Percentiles rank a stretch among this genome's conserved stretches.
Evolutionary conservation across 2,329 filamentous ascomycete genomes (phyloP).

Genomic region (Aspergillus nomiae): DNA sequence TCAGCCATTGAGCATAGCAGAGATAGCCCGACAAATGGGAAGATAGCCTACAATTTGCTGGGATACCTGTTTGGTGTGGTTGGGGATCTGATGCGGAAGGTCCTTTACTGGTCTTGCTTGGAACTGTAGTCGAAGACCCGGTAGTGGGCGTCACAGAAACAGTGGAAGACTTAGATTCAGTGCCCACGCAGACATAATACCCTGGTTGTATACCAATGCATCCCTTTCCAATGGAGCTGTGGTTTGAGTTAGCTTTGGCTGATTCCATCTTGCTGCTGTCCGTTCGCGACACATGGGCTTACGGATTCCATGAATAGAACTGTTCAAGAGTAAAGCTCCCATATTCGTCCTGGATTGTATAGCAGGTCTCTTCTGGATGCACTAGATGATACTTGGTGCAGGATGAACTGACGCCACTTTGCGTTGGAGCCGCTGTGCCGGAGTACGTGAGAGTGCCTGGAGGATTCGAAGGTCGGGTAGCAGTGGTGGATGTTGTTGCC

Average conservation of each 20-base stretch:
- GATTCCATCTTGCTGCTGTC: background rate
- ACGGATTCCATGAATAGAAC: constrained; percentile 11
- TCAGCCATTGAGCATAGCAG: background rate
- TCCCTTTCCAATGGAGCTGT: constrained; percentile 1
- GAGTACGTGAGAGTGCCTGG: background rate
- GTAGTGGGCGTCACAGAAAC: background rate
- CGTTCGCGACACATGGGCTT: background rate
- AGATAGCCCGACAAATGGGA: background rate
- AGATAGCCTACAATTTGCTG: background rate
- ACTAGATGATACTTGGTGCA: constrained; percentile 8
- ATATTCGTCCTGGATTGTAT: constrained; percentile 1
- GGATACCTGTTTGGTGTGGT: background rate
- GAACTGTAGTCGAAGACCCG: background rate
- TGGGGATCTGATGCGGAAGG: background rate
- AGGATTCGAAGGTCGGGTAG: background rate
- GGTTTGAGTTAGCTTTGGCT: background rate
- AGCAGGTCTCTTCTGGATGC: constrained; percentile 1
- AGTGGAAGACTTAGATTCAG: background rate
- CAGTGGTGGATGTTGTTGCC: background rate
- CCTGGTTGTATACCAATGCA: constrained; percentile 6
- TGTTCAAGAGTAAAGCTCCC: constrained; percentile 1
- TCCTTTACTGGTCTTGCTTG: background rate
- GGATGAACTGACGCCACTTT: background rate
- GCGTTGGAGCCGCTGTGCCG: background rate
- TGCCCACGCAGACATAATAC: constrained; percentile 10